Evolutionary conservation across 2,329 filamentous ascomycete species (phyloP).

Genomic region (Lachnellula arida): DNA sequence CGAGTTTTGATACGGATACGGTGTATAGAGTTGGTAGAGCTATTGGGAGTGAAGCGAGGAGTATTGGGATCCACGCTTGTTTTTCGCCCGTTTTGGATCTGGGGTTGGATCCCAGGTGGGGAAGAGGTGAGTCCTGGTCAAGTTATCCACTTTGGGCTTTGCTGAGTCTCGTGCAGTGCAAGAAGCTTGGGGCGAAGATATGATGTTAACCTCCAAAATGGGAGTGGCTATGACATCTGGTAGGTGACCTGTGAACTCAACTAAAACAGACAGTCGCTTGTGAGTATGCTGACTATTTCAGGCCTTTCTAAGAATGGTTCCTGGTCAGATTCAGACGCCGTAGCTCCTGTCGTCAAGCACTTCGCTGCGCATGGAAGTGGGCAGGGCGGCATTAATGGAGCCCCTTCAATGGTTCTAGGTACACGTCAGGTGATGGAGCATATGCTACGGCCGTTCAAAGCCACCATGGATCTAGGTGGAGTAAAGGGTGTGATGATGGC

Average conservation of each 20-base stretch:
- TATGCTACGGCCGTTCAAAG: slow-evolving; percentile 40
- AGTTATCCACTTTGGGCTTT: background rate
- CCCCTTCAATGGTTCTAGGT: slow-evolving; percentile 41
- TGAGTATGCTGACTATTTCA: too few species aligned
- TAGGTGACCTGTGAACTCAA: too few species aligned
- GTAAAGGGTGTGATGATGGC: slow-evolving; percentile 43
- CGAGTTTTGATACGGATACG: slow-evolving; percentile 39
- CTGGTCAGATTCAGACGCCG: slow-evolving; percentile 39
- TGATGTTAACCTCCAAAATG: slow-evolving; percentile 41
- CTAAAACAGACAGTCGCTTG: too few species aligned
- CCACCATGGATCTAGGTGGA: slow-evolving; percentile 39
- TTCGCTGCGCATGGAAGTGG: slow-evolving; percentile 42
- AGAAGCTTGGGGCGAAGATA: slow-evolving; percentile 45
- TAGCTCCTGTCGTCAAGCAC: slow-evolving; percentile 42
- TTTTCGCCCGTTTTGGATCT: slow-evolving; percentile 41
- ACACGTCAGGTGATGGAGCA: slow-evolving; percentile 40
- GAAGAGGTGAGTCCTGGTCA: slow-evolving; percentile 28
- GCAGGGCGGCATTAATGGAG: slow-evolving; percentile 39
- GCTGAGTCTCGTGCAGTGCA: background rate
- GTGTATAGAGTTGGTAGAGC: slow-evolving; percentile 39
- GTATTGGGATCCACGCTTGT: slow-evolving; percentile 42
- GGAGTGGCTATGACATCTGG: slow-evolving; percentile 39
- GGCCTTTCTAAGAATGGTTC: slow-evolving; percentile 41
- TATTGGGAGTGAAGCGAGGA: slow-evolving; percentile 40
- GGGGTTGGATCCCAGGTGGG: slow-evolving; percentile 41